Conservation (phyloP, 192 early-diverging fungal genomes). For the Piromyces sp. region DNA sequence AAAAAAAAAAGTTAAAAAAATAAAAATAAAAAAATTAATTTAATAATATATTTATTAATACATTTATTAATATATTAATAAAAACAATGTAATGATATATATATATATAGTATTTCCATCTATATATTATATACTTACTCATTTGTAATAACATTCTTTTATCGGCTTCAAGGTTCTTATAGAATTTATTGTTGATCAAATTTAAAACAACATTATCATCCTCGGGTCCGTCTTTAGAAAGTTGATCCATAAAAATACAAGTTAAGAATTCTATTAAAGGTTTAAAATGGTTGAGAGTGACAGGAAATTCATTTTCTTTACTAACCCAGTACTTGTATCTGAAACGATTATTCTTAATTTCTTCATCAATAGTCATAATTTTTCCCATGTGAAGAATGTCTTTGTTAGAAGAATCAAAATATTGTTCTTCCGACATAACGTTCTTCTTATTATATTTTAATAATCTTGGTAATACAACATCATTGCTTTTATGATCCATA, state of each 20-base stretch:
- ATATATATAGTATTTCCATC: too few relatives aligned
- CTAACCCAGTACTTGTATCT: not conserved
- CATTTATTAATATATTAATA: too few relatives aligned
- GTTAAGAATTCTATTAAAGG: not conserved
- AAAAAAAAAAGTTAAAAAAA: too few relatives aligned
- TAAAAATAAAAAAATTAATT: too few relatives aligned
- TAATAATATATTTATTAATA: too few relatives aligned
- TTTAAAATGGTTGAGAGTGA: not conserved
- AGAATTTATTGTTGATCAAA: not conserved
- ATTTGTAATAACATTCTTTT: not conserved
- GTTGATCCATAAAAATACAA: not conserved
- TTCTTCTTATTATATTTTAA: not conserved
- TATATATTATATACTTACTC: too few relatives aligned
- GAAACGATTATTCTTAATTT: not conserved
- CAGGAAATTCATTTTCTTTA: not conserved
- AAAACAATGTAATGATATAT: too few relatives aligned
- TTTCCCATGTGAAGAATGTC: not conserved
- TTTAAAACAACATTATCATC: not conserved
- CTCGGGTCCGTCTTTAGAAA: not conserved
- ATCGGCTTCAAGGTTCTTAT: not conserved
- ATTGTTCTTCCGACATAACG: not conserved
- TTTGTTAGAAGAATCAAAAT: not conserved
- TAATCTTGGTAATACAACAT: not conserved
- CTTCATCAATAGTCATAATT: not conserved
- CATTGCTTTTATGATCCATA: not conserved